Base-by-base conservation (phyloP, 345 rosid species). In the Abelmoschus esculentus region DNA sequence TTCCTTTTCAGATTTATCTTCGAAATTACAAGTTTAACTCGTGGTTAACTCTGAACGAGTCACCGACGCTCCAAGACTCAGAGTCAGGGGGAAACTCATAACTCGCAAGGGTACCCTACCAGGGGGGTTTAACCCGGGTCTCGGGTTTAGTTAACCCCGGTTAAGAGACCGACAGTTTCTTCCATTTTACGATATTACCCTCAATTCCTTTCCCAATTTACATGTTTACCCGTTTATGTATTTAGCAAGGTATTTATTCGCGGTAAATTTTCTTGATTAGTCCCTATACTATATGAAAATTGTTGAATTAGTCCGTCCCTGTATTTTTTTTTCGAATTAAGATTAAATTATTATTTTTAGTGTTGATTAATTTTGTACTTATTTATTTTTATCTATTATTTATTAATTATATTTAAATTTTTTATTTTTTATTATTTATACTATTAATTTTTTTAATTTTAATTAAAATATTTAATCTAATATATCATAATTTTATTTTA, bases 41-140 rank as follows among this genome's bases (percentile, higher is more conserved):
- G 84, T 42, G 70, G 77, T 54, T 54, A 60, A 85, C 85, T 64
- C 85, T 72, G 72, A 10, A 69, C 78, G 90, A 83, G 95, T 85
- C 92, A 90, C 92, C 96, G 92, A 92, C 95, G 91, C 82, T 80
- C 71, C 17, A 19, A 8, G 59, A 19, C 78, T 40, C 68, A 52
- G 31, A 56, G 10, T 22, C 60, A 56, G 40, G 60, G 0, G 5
- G 19, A n/a, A 66, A 44, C 69, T 5, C 52, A 14, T 3, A 44
- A 64, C 77, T 68, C 72, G 75, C 77, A 82, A 72, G 85, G 31
- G 82, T 59, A 44, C 88, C 76, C 77, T 65, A 75, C 76, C 59
- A 72, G 17, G 70, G 56, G 4, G 40, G 36, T 44, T 22, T 66
- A 82, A 81, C 91, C 80, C n/a, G 18, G 61, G 74, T 79, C 78